Evolutionary conservation across 83 land plant species (phyloP), one percentile per base, ranked within the genome.

Genomic region (Picea mariana): DNA sequence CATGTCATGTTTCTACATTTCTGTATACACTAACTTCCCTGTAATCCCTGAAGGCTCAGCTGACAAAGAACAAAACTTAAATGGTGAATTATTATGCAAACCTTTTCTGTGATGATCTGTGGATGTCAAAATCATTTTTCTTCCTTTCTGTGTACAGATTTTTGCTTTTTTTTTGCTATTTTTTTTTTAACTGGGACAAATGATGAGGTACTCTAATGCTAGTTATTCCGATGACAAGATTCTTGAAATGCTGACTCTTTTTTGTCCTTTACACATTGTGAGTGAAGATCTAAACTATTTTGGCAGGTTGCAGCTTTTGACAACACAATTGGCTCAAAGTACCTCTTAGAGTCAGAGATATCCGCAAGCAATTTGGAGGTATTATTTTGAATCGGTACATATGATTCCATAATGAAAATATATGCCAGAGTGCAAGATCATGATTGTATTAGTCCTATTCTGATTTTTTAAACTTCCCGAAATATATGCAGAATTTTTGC

Each of bases 221-320:
- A 67, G 40, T 20, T 31, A 31, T 17, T 67, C 18, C 31, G 15
- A 67, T 6, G 16, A 38, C 6, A 71, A 69, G 12, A 52, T 9
- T 44, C 17, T 18, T 40, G 38, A 38, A 42, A 44, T 44, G 13
- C 23, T 44, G 20, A 72, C 13, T 72, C 55, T 72, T 44, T 42
- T 49, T 72, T 42, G 76, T 16, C 73, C 44, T 34, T 68, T 16
- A 8, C 73, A 68, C 40, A 38, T 31, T 68, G 55, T 68, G 12
- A 3, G 38, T 40, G 24, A 40, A 72, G 55, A 72, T 72, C n/a
- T 44, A 44, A 47, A 42, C 52, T 44, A 18, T 72, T 72, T 8
- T 44, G 55, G 63, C 84, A 95, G 98, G 93, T 94, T 13, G 80
- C 92, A 65, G 96, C 92, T 62, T 92, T 92, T 82, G 87, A 95